Evolutionary conservation across 116 monocot genomes (phyloP), one percentile per base, ranked within the genome.

Genomic region (Iris pallida): DNA sequence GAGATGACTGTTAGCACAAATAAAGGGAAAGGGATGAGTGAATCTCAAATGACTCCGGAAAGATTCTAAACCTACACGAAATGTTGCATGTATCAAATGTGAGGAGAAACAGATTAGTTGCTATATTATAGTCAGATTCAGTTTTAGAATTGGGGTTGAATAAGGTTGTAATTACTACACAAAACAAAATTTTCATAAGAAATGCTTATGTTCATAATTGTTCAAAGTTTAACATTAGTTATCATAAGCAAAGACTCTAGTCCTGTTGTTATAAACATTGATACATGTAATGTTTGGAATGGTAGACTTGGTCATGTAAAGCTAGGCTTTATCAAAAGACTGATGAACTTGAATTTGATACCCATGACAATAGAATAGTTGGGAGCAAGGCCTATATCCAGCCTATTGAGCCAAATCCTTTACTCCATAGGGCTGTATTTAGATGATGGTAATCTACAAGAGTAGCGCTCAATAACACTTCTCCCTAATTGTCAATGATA

Each of bases 41-140:
- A 45, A 73, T 5, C 43, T 71, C 13, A 80, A 74, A 19, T 53
- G 75, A 5, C 2, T 75, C 66, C 16, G 45, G 51, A 45, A 71
- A 65, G 20, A 45, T 59, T 15, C 20, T 80, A 0, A 64, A 59
- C 3, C 47, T 80, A 4, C 30, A 45, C 16, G 53, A 66, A 15
- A n/a, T 80, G 12, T 70, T 70, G 30, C 58, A 65, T 58, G 69
- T 64, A 7, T 48, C 30, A 1, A 53, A 66, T 0, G 53, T 80
- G 43, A 42, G 66, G 15, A 70, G 42, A 59, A 80, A 53, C 74
- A 73, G 16, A 53, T 80, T 58, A 75, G 75, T 71, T 69, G 59
- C 8, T 61, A 47, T 51, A 40, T 71, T 2, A 54, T 79, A 44
- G 52, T 65, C 0, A 7, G 71, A 46, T 45, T 17, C 42, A 68